phyloP scores from a whole-genome alignment of 2,329 filamentous ascomycete genomes.

The Colletotrichum noveboracense region DNA sequence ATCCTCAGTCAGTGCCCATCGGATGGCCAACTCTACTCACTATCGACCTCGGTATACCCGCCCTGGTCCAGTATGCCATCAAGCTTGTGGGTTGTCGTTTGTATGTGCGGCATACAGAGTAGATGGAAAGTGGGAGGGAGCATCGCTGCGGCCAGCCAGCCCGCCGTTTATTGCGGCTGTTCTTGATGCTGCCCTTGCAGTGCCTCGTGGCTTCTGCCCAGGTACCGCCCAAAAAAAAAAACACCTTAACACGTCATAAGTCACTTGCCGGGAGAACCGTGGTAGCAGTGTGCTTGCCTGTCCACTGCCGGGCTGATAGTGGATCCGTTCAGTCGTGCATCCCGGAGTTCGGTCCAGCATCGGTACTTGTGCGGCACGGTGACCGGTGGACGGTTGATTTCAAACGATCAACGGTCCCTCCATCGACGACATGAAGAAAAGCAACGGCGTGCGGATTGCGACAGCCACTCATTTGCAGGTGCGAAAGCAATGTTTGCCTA shows the following conservation, averaged over 20 bases:
- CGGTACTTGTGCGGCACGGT: neutral
- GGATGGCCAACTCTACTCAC: neutral
- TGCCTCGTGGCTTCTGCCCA: neutral
- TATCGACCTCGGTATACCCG: neutral
- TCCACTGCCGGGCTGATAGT: neutral
- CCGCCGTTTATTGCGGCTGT: slow-evolving; percentile 3
- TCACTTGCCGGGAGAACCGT: neutral
- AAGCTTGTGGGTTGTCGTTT: neutral
- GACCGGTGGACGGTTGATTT: neutral
- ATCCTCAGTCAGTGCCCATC: neutral
- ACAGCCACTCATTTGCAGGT: neutral
- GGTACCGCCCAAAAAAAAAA: neutral
- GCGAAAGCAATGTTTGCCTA: neutral
- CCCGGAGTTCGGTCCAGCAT: neutral
- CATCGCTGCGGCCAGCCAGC: neutral
- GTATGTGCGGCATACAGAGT: neutral
- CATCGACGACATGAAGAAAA: slow-evolving; percentile 1
- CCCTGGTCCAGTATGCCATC: neutral
- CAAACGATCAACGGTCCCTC: neutral
- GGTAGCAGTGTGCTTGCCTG: slow-evolving; percentile 2
- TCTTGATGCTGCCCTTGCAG: neutral
- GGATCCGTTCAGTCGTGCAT: neutral
- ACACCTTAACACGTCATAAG: slow-evolving; percentile 8
- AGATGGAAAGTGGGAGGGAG: neutral
- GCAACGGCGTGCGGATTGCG: neutral